A percentile compares a stretch with the other conserved stretches of the same genome.
phyloP scores from a whole-genome alignment of 371 early-diverging fungal species.

The Mucor velutinosus region DNA sequence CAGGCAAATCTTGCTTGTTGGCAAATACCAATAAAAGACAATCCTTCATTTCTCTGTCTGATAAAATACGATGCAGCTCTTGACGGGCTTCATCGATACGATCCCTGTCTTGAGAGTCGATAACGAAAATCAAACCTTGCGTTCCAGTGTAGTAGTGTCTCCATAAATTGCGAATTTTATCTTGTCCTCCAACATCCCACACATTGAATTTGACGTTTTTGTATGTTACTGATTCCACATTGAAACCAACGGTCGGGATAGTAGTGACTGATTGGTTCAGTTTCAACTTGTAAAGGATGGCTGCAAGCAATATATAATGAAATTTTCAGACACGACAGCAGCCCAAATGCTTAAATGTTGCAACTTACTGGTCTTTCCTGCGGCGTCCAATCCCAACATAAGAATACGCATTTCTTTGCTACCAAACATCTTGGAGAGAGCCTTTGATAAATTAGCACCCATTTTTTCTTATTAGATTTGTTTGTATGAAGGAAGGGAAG shows the following conservation, averaged over 20 bases:
- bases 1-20: constrained; percentile 86
- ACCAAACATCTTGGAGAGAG: constrained; percentile 70
- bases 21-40: constrained; percentile 82
- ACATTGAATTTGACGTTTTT: constrained; percentile 91
- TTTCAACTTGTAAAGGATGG: constrained; percentile 89
- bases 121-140: constrained; percentile 85
- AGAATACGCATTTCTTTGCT: constrained; percentile 90
- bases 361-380: constrained; percentile 90
- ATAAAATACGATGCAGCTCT: constrained; percentile 80
- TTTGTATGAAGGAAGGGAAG: constrained; percentile 19
- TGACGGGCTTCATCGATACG: constrained; percentile 84
- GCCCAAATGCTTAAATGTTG: not conserved
- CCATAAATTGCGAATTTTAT: constrained; percentile 89
- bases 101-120: constrained; percentile 82
- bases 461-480: constrained; percentile 29
- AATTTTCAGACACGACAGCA: not conserved
- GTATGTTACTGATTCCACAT: constrained; percentile 86
- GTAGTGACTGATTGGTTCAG: constrained; percentile 84
- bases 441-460: constrained; percentile 64
- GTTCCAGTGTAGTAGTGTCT: constrained; percentile 88
- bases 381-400: constrained; percentile 92
- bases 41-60: constrained; percentile 84
- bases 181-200: constrained; percentile 91
- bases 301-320: constrained; percentile 32
- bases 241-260: constrained; percentile 88